phyloP scores from a whole-genome alignment of 805 yeast species.

The Saturnispora hagleri region DNA sequence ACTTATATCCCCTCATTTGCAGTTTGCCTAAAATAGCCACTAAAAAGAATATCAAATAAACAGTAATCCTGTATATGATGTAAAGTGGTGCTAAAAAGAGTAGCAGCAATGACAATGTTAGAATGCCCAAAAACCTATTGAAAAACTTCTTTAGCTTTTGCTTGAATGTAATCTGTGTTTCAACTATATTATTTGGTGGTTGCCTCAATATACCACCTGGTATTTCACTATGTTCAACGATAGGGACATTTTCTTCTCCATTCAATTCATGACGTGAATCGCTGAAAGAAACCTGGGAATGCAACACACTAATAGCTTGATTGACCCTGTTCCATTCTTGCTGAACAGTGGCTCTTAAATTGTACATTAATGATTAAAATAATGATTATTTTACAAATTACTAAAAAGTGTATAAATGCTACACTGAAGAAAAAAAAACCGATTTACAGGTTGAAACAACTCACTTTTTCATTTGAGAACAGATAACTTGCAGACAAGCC shows the following conservation, averaged over 20 bases:
- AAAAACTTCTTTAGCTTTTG: not conserved
- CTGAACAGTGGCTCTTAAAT: not conserved
- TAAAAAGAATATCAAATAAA: conserved; percentile 14
- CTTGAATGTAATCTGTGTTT: not conserved
- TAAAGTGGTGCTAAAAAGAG: conserved; percentile 22
- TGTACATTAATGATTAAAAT: not conserved
- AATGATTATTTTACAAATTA: not conserved
- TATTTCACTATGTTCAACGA: conserved; percentile 4
- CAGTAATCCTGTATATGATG: conserved; percentile 15
- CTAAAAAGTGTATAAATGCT: not conserved
- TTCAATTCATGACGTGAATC: not conserved
- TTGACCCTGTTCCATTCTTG: not conserved
- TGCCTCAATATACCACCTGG: conserved; percentile 8
- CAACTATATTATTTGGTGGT: not conserved
- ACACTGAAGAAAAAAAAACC: not conserved
- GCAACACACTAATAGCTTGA: not conserved
- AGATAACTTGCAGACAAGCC: not conserved
- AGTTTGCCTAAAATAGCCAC: conserved; percentile 19
- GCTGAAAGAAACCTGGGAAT: not conserved
- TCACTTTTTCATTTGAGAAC: not conserved
- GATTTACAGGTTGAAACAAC: not conserved
- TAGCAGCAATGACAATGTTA: not conserved
- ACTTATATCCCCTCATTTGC: conserved; percentile 18
- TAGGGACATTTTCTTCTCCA: not conserved
- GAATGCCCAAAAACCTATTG: not conserved